Evolutionary conservation across 2,329 filamentous ascomycete species (phyloP), one percentile per base, ranked within the genome.

Genomic region (Fusarium palustre): DNA sequence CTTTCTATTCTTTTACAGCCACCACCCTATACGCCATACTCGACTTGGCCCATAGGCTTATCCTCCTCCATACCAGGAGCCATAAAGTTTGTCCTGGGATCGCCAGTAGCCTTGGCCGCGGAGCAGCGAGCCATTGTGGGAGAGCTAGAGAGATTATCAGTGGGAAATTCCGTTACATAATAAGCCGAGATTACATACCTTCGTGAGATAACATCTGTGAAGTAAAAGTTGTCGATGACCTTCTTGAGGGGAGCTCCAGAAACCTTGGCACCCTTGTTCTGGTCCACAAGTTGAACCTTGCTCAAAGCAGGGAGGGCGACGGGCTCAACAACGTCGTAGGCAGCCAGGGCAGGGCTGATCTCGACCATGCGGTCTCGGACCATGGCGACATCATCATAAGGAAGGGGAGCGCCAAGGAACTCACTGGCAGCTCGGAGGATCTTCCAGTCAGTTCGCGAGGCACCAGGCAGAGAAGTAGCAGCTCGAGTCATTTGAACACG

Each of bases 51-150:
- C 83, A 87, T 84, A 6, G 87, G 87, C 80, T 82, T 86, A 73
- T 88, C 86, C 74, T 88, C 86, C 76, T 87, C 85, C 79, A 88
- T 86, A 56, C 91, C 92, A 24, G 90, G 85, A 55, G 91, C 91
- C 90, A 94, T 91, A 72, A 93, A 88, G 82, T 94, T 93, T 57
- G 89, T 94, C 79, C 92, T 86, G 59, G 91, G 88, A 82, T 94
- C 92, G 65, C 90, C 90, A 12, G 89, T 90, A 61, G 91, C 92
- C 87, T 97, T 98, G 72, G 94, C 92, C 55, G 93, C 95, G 50
- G 94, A 97, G 86, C 94, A 97, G 78, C 96, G 92, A 64, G 96
- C 96, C 96, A 99, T 99, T 61, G 96, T 99, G 53, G 96, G 94
- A 68, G 94, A 97, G 85, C 94, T 97, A 20, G n/a, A 18, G 4